Evolutionary conservation across 768 basidiomycete species (phyloP).

Genomic region (Suillus ampliporus): DNA sequence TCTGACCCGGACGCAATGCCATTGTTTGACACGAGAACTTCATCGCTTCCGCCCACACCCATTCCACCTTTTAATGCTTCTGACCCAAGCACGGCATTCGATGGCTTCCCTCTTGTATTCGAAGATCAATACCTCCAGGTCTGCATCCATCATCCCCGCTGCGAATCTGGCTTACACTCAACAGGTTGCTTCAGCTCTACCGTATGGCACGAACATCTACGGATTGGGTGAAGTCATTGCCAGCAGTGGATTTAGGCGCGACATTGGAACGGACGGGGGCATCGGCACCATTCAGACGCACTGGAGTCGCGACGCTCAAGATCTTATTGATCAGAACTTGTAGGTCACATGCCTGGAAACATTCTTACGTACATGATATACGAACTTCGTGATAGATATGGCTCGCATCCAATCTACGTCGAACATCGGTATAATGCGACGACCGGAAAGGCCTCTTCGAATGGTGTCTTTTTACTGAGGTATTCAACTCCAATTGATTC

Average conservation of each 20-base stretch:
- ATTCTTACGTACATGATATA: neutral
- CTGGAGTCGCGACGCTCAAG: slow-evolving; percentile 67
- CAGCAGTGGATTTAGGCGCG: slow-evolving; percentile 69
- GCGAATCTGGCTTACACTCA: neutral
- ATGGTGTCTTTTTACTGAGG: slow-evolving; percentile 80
- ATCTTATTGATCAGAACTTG: slow-evolving; percentile 72
- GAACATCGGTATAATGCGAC: slow-evolving; percentile 68
- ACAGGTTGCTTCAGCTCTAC: slow-evolving; percentile 70
- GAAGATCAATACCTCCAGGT: slow-evolving; percentile 83
- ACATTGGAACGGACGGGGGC: slow-evolving; percentile 54
- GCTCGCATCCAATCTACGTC: slow-evolving; percentile 74
- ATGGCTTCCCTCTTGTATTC: slow-evolving; percentile 73
- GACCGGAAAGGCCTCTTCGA: slow-evolving; percentile 59
- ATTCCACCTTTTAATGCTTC: slow-evolving; percentile 56
- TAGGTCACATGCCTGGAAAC: slow-evolving; percentile 35
- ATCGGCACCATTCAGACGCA: slow-evolving; percentile 65
- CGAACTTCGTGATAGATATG: slow-evolving; percentile 52
- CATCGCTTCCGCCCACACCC: slow-evolving; percentile 64
- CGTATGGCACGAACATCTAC: slow-evolving; percentile 72
- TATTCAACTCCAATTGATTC: slow-evolving; percentile 27
- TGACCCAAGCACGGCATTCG: slow-evolving; percentile 59
- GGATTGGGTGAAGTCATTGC: slow-evolving; percentile 77
- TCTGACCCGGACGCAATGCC: slow-evolving; percentile 57
- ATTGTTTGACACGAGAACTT: slow-evolving; percentile 71
- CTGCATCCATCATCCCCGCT: neutral